These are phyloP conservation scores for Coniosporium apollinis DNA, from an alignment of 495 filamentous ascomycete genomes.

Conservation along the genomic window DNA sequence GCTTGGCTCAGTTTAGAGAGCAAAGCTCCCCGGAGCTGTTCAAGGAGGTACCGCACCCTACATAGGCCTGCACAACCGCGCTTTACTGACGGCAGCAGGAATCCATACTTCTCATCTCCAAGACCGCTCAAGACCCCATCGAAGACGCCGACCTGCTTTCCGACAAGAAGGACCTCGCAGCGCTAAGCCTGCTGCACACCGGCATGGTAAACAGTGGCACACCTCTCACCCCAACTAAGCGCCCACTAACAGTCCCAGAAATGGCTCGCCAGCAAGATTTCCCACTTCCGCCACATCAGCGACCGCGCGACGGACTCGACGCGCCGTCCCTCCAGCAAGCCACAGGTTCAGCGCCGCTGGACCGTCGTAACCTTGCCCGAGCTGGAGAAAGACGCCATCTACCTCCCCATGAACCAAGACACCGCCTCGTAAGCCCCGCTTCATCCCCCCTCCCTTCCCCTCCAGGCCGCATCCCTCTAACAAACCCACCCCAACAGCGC, in stretches of 20 bases:
- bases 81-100: constrained; percentile 27
- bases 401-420: constrained; percentile 77
- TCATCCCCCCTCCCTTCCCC: neutral
- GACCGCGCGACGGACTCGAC: constrained; percentile 26
- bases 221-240: neutral
- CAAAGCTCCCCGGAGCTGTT: constrained; percentile 28
- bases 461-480: constrained; percentile 1
- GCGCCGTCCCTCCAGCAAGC: constrained; percentile 23
- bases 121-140: constrained; percentile 44
- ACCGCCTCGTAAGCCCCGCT: constrained; percentile 45
- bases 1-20: too few relatives aligned
- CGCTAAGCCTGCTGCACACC: constrained; percentile 75
- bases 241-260: constrained; percentile 32
- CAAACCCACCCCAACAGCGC: constrained; percentile 25
- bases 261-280: constrained; percentile 76
- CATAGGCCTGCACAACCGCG: neutral
- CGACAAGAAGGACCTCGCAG: constrained; percentile 69
- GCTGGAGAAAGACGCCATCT: constrained; percentile 48
- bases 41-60: constrained; percentile 16
- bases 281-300: constrained; percentile 57
- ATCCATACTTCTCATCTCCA: constrained; percentile 45
- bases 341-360: constrained; percentile 48
- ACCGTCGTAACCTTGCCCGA: constrained; percentile 50
- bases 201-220: constrained; percentile 48
- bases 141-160: constrained; percentile 69